Evolutionary conservation across 2,329 filamentous ascomycete genomes (phyloP).

Genomic region (Zymoseptoria passerinii): DNA sequence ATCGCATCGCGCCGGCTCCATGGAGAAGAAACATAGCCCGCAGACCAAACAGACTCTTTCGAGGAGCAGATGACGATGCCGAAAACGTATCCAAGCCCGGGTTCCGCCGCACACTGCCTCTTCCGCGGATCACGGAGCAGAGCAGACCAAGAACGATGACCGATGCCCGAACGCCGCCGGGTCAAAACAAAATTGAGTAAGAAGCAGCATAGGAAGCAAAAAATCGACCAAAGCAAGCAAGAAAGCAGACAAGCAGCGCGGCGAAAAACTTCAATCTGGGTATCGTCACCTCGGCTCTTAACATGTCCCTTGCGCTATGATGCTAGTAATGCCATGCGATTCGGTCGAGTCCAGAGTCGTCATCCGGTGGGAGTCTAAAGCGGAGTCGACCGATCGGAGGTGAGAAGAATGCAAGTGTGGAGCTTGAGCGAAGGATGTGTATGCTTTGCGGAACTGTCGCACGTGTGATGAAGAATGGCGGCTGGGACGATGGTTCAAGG

Average conservation of each 20-base stretch:
- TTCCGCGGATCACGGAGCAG: not conserved
- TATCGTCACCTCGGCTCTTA: constrained; percentile 13
- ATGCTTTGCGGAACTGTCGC: not conserved
- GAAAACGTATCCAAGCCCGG: not conserved
- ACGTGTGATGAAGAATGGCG: not conserved
- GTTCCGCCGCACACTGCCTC: not conserved
- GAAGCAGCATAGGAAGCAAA: not conserved
- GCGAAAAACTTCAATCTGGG: constrained; percentile 13
- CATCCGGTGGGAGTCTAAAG: not conserved
- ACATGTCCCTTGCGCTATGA: constrained; percentile 12
- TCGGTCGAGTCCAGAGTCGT: not conserved
- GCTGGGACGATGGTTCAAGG: not conserved
- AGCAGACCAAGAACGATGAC: not conserved
- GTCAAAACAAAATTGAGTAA: too few relatives aligned
- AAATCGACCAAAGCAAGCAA: not conserved
- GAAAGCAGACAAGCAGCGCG: not conserved
- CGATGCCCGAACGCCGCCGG: not conserved
- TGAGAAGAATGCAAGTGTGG: not conserved
- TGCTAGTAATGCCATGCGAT: constrained; percentile 14
- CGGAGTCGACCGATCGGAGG: not conserved
- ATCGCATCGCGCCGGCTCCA: not conserved
- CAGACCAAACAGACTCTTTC: not conserved
- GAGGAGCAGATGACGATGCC: not conserved
- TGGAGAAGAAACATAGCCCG: not conserved
- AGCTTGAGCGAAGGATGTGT: not conserved